These are phyloP conservation scores for Plantago ovata DNA, from an alignment of 257 asterid genomes.

Conservation along the genomic window DNA sequence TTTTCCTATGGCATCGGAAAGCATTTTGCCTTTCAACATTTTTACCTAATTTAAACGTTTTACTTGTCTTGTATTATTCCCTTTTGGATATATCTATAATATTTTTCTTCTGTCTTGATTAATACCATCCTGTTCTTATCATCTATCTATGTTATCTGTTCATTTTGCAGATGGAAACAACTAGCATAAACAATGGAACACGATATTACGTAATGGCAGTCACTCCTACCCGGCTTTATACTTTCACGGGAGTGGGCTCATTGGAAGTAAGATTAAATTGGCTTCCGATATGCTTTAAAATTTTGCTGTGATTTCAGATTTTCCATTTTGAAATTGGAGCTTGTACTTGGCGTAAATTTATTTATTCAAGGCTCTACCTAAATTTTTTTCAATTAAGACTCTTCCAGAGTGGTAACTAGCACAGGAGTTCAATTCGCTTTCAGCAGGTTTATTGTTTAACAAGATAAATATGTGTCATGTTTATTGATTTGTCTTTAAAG, in stretches of 20 bases:
- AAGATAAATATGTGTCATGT: too few species aligned
- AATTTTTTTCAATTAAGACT: neutral
- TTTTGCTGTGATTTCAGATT: neutral
- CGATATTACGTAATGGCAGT: conserved; percentile 96
- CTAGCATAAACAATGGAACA: conserved; percentile 52
- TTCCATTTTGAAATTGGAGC: conserved; percentile 14
- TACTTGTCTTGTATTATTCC: too few species aligned
- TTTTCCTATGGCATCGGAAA: too few species aligned
- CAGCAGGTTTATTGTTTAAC: too few species aligned
- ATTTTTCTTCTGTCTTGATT: neutral
- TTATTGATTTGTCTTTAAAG: too few species aligned
- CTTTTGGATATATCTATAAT: too few species aligned
- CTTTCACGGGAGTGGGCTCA: conserved; percentile 89
- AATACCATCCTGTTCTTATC: conserved; percentile 18
- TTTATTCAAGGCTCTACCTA: neutral
- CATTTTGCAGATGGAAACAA: conserved; percentile 84
- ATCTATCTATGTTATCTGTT: conserved; percentile 1
- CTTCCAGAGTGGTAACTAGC: neutral
- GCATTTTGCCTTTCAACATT: too few species aligned
- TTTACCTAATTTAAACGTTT: too few species aligned
- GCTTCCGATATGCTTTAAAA: conserved; percentile 13
- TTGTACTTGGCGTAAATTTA: neutral
- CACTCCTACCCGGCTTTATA: conserved; percentile 94
- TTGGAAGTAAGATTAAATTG: conserved; percentile 58
- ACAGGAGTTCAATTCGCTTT: neutral